These are phyloP conservation scores for Boehmeria nivea DNA, from an alignment of 306 rosid genomes.

Conservation along the genomic window DNA sequence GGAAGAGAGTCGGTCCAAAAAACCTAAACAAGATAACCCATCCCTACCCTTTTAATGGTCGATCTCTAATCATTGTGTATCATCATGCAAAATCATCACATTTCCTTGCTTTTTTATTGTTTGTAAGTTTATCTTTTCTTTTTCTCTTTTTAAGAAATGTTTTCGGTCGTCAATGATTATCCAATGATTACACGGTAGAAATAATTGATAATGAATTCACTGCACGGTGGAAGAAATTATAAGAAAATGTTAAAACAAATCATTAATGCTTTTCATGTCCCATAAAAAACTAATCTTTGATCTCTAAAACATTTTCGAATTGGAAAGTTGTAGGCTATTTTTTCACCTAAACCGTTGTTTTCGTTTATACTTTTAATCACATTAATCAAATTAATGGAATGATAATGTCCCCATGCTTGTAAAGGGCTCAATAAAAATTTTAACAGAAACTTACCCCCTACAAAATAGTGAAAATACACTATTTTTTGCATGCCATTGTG, in stretches of 20 bases:
- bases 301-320: not conserved
- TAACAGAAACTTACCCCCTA: too few species aligned
- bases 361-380: too few species aligned
- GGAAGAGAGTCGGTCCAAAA: not conserved
- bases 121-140: not conserved
- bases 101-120: constrained; percentile 7
- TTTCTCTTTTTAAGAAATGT: not conserved
- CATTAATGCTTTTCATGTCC: not conserved
- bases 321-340: too few species aligned
- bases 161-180: constrained; percentile 26
- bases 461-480: too few species aligned
- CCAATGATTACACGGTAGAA: constrained; percentile 31
- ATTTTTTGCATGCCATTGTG: too few species aligned
- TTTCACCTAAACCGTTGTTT: too few species aligned
- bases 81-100: constrained; percentile 1
- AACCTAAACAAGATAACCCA: not conserved
- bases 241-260: not conserved
- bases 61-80: not conserved
- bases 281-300: not conserved
- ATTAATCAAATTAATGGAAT: too few species aligned
- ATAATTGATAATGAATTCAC: constrained; percentile 15
- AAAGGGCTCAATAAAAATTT: too few species aligned
- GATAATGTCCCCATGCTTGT: too few species aligned
- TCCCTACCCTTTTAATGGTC: not conserved
- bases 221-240: constrained; percentile 27